phyloP scores from a whole-genome alignment of 768 basidiomycete genomes.

The Lactarius hatsudake region DNA sequence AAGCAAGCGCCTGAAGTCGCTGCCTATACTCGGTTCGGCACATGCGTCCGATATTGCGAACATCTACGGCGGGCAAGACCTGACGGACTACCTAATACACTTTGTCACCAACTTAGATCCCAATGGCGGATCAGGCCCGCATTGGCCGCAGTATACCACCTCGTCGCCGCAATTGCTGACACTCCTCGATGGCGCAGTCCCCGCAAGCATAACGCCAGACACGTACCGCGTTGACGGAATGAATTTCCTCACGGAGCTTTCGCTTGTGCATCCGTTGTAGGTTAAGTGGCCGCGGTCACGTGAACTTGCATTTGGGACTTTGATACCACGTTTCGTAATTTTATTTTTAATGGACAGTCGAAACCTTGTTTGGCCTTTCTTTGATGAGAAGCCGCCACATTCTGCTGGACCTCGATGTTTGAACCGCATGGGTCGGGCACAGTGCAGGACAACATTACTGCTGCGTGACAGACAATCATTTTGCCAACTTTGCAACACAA shows the following conservation, averaged over 20 bases:
- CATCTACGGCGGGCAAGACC: slow-evolving; percentile 16
- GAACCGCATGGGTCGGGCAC: not conserved
- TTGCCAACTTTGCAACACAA: too few species aligned
- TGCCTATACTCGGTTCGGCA: slow-evolving; percentile 32
- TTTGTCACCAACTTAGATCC: slow-evolving; percentile 33
- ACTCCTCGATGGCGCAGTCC: slow-evolving; percentile 13
- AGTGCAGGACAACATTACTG: too few species aligned
- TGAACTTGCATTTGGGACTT: not conserved
- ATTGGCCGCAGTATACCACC: slow-evolving; percentile 24
- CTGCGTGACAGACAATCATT: too few species aligned
- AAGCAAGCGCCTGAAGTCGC: slow-evolving; percentile 35
- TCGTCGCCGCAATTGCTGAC: slow-evolving; percentile 16
- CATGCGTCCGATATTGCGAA: slow-evolving; percentile 20
- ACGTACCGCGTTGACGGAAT: slow-evolving; percentile 25
- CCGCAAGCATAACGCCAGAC: slow-evolving; percentile 23
- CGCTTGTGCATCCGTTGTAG: not conserved
- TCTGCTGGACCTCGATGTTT: not conserved
- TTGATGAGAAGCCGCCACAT: not conserved
- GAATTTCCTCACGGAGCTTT: slow-evolving; percentile 7
- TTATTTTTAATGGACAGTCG: not conserved
- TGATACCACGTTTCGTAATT: not conserved
- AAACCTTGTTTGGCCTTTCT: not conserved
- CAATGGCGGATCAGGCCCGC: slow-evolving; percentile 24
- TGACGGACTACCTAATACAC: slow-evolving; percentile 27
- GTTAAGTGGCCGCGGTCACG: not conserved